phyloP scores from a whole-genome alignment of 148 eudicot species.

The Vaccinium myrtillus region DNA sequence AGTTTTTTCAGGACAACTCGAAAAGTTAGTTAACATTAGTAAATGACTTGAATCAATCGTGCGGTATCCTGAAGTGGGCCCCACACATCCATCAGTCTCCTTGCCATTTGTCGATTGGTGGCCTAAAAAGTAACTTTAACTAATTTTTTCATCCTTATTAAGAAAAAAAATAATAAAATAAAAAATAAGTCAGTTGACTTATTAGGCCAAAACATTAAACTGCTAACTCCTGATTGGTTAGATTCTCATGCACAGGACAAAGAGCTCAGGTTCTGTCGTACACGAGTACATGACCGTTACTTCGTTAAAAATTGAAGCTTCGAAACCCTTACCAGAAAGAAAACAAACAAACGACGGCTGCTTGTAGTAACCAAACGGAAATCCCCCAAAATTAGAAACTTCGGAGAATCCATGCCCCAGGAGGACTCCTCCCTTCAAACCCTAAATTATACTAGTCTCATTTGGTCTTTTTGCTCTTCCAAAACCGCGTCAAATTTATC shows the following conservation, averaged over 20 bases:
- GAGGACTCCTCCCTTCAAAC: background rate
- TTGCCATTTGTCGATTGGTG: too few species aligned
- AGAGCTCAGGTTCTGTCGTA: background rate
- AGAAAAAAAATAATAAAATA: too few species aligned
- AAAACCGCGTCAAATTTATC: background rate
- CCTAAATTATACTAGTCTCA: background rate
- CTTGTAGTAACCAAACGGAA: background rate
- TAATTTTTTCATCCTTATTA: too few species aligned
- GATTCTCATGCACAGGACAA: background rate
- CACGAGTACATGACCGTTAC: constrained; percentile 30
- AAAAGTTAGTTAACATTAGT: too few species aligned
- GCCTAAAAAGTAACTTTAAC: too few species aligned
- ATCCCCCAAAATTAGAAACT: background rate
- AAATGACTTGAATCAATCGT: too few species aligned
- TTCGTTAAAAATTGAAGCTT: constrained; percentile 22
- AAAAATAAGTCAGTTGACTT: too few species aligned
- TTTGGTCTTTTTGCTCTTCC: background rate
- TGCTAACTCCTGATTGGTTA: background rate
- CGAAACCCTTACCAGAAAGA: background rate
- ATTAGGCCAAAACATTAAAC: background rate
- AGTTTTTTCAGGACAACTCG: too few species aligned
- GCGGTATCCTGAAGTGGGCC: too few species aligned
- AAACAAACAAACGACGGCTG: constrained; percentile 18
- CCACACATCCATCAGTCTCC: too few species aligned
- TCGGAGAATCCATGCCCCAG: background rate